phyloP scores from a whole-genome alignment of 257 asterid species.

The Solanum tacnaense region DNA sequence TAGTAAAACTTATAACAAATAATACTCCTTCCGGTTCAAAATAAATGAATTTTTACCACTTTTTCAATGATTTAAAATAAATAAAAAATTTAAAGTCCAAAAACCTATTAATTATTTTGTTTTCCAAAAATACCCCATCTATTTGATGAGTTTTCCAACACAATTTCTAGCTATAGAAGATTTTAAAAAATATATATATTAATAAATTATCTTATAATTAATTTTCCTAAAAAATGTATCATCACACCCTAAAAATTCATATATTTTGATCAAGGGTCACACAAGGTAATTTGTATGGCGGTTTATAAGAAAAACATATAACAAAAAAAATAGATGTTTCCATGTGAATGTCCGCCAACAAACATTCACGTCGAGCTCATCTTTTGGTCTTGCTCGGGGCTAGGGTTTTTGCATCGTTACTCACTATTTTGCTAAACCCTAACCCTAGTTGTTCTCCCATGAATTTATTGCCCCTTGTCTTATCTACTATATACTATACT shows the following conservation, averaged over 20 bases:
- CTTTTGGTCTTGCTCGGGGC: constrained; percentile 38
- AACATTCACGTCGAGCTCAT: constrained; percentile 85
- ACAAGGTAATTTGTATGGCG: neutral
- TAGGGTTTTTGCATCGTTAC: constrained; percentile 42
- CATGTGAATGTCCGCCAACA: constrained; percentile 80
- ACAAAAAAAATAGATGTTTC: constrained; percentile 13
- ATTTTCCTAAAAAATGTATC: no score
- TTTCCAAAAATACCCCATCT: neutral
- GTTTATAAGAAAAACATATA: neutral
- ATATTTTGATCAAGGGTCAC: neutral
- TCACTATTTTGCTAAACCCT: constrained; percentile 43
- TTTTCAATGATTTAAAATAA: no score
- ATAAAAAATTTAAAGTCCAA: neutral
- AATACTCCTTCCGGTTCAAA: neutral
- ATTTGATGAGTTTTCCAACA: neutral
- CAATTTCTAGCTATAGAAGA: neutral
- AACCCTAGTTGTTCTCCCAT: constrained; percentile 45
- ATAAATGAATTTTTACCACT: neutral
- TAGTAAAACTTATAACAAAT: neutral
- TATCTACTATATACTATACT: neutral
- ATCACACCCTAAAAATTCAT: no score
- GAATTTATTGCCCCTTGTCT: constrained; percentile 60
- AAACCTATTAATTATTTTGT: neutral
- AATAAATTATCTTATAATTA: no score
- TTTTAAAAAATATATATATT: no score